Conservation (phyloP, 768 basidiomycete genomes). For the Suillus spraguei region DNA sequence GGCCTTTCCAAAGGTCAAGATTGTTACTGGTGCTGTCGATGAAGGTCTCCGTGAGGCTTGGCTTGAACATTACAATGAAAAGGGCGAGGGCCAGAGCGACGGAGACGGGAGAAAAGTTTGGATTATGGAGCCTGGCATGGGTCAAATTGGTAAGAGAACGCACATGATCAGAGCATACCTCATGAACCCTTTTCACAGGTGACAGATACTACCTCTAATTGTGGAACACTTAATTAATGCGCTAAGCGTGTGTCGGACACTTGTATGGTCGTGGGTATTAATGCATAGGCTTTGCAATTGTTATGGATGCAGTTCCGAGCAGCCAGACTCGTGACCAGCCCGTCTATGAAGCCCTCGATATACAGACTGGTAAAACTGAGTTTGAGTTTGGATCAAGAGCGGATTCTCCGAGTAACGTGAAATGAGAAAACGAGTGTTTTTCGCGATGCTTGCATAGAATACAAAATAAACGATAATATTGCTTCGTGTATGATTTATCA, state of each 20-base stretch:
- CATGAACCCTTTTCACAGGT: not conserved
- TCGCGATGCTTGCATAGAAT: too few relatives aligned
- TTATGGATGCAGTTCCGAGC: too few relatives aligned
- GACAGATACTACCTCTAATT: constrained; percentile 12
- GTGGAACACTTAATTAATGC: not conserved
- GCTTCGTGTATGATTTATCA: too few relatives aligned
- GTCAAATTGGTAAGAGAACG: constrained; percentile 69
- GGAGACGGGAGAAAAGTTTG: constrained; percentile 69
- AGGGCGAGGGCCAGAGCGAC: constrained; percentile 41
- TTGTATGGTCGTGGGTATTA: not conserved
- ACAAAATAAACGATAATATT: too few relatives aligned
- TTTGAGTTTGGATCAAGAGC: too few relatives aligned
- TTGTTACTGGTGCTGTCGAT: constrained; percentile 86
- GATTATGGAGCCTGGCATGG: constrained; percentile 88
- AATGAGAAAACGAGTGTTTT: too few relatives aligned
- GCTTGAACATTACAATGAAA: constrained; percentile 58
- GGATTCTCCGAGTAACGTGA: too few relatives aligned
- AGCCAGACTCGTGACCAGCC: too few relatives aligned
- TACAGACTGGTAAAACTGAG: too few relatives aligned
- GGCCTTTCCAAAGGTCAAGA: constrained; percentile 84
- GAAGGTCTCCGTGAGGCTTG: constrained; percentile 74
- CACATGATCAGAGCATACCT: not conserved
- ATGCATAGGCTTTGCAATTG: too few relatives aligned
- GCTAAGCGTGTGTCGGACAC: not conserved
- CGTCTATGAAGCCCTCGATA: too few relatives aligned